phyloP scores from a whole-genome alignment of 352 stramenopile genomes.

The Pythium oligandrum region DNA sequence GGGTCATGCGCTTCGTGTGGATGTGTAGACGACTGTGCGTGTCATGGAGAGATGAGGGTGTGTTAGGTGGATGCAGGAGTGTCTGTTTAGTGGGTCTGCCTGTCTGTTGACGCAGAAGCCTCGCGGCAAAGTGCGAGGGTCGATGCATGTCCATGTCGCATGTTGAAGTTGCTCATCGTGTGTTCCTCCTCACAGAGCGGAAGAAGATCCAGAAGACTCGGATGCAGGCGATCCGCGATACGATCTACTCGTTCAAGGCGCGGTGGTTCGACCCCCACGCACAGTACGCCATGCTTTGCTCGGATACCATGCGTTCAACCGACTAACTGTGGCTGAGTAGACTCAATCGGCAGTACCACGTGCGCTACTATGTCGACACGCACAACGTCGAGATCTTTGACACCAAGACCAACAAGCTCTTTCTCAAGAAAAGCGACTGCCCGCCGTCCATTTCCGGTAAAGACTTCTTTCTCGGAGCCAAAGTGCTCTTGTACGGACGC shows the following conservation, averaged over 20 bases:
- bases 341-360: slow-evolving; percentile 70
- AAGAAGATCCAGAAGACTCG: not conserved
- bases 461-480: slow-evolving; percentile 84
- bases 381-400: slow-evolving; percentile 88
- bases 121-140: no score
- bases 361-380: slow-evolving; percentile 76
- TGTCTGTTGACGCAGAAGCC: no score
- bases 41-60: no score
- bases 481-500: slow-evolving; percentile 74
- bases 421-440: slow-evolving; percentile 89
- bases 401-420: slow-evolving; percentile 82
- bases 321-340: slow-evolving; percentile 14
- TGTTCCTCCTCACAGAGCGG: no score
- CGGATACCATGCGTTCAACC: no score
- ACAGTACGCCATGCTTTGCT: slow-evolving; percentile 29
- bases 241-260: slow-evolving; percentile 80
- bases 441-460: slow-evolving; percentile 49
- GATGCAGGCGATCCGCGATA: slow-evolving; percentile 67
- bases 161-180: no score
- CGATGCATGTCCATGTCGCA: no score
- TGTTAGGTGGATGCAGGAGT: no score
- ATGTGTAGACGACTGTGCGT: no score
- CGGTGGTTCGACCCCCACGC: slow-evolving; percentile 75
- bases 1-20: no score
- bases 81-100: no score